Evolutionary conservation across 2,329 filamentous ascomycete genomes (phyloP).

Genomic region (Penicillium sp.): DNA sequence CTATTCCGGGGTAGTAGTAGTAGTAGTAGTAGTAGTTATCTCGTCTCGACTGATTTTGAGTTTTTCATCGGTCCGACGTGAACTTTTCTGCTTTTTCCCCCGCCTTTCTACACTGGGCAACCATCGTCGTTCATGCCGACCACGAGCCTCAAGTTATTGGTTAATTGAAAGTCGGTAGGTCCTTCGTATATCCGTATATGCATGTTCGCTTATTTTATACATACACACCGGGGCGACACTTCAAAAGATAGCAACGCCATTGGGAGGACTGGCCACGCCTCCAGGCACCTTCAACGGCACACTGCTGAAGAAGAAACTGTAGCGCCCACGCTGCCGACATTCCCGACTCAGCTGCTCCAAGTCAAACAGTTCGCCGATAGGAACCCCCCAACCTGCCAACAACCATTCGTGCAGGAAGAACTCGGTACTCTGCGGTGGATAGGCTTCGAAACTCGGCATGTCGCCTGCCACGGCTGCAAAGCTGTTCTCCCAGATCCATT

Average conservation of each 20-base stretch:
- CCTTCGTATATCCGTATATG: conserved; percentile 1
- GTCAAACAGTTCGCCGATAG: conserved; percentile 54
- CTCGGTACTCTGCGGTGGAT: conserved; percentile 43
- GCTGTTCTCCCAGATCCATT: conserved; percentile 64
- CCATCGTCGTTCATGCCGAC: background rate
- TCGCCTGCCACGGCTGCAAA: conserved; percentile 66
- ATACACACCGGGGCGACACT: background rate
- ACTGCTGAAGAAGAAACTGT: conserved; percentile 58
- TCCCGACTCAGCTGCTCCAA: conserved; percentile 48
- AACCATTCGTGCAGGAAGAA: conserved; percentile 39
- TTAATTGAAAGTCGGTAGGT: background rate
- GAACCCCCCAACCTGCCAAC: conserved; percentile 58
- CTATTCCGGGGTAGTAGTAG: no score
- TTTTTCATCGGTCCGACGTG: conserved; percentile 13
- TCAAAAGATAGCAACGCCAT: conserved; percentile 53
- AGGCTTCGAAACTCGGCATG: conserved; percentile 60
- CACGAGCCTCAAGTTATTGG: background rate
- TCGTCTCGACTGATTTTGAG: no score
- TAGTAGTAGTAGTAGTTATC: no score
- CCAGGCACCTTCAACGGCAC: conserved; percentile 56
- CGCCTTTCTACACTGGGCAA: background rate
- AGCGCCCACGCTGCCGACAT: conserved; percentile 46
- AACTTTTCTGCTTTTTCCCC: no score
- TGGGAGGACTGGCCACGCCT: conserved; percentile 54
- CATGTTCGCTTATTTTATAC: background rate